phyloP scores from a whole-genome alignment of 768 basidiomycete genomes.

The Amylocystis lapponica region DNA sequence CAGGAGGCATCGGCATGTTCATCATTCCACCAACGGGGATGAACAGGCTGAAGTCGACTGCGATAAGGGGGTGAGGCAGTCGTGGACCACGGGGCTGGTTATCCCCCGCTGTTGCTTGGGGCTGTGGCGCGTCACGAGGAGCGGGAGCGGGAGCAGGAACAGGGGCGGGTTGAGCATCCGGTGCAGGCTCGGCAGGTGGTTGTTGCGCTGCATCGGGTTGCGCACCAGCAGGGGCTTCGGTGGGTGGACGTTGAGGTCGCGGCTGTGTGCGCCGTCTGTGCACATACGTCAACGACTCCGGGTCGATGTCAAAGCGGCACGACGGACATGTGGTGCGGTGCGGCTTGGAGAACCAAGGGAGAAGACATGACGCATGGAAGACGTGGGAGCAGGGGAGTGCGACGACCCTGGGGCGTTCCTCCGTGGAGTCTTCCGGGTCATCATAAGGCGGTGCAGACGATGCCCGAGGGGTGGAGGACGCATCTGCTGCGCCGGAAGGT shows the following conservation, averaged over 20 bases:
- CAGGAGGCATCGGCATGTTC: too few relatives aligned
- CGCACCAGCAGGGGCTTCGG: constrained; percentile 3
- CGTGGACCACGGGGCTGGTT: neutral
- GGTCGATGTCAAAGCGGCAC: constrained; percentile 80
- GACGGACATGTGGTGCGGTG: constrained; percentile 79
- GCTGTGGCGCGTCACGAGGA: neutral
- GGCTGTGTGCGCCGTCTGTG: constrained; percentile 10
- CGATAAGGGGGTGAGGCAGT: constrained; percentile 9
- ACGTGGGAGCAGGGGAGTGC: constrained; percentile 76
- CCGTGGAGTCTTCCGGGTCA: neutral
- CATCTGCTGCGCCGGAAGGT: constrained; percentile 5
- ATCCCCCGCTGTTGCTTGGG: neutral
- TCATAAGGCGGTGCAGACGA: neutral
- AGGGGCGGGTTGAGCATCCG: constrained; percentile 1
- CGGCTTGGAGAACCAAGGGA: constrained; percentile 80
- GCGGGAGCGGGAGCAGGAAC: neutral
- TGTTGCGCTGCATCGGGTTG: too few relatives aligned
- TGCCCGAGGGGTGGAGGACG: constrained; percentile 4
- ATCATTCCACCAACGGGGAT: too few relatives aligned
- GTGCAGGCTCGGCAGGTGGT: neutral
- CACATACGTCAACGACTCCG: constrained; percentile 57
- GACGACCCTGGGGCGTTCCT: constrained; percentile 41
- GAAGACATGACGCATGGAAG: constrained; percentile 72
- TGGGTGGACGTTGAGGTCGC: constrained; percentile 1
- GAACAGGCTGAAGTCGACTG: constrained; percentile 19